phyloP scores from a whole-genome alignment of 306 rosid species.

The Sesbania bispinosa region DNA sequence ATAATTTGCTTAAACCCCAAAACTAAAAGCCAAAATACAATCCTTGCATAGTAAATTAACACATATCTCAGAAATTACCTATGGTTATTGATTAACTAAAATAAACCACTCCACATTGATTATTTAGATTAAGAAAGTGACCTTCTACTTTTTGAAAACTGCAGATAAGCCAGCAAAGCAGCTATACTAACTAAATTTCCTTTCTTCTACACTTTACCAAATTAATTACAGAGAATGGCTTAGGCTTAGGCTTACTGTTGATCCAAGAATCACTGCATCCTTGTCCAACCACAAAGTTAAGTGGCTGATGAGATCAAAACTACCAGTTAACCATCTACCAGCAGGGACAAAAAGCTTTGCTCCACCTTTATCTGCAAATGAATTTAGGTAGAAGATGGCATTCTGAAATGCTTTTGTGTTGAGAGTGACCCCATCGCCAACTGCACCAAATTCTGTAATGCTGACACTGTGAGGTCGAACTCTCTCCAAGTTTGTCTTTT shows the following conservation, averaged over 20 bases:
- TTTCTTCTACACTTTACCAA: not conserved
- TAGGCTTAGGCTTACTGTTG: too few relatives aligned
- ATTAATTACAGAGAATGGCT: constrained; percentile 4
- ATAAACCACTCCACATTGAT: too few relatives aligned
- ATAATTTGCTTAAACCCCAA: too few relatives aligned
- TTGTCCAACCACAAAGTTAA: constrained; percentile 67
- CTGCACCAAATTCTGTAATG: constrained; percentile 76
- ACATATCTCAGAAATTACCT: too few relatives aligned
- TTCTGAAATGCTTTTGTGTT: constrained; percentile 82
- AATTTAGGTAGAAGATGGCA: constrained; percentile 77
- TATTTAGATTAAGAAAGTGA: too few relatives aligned
- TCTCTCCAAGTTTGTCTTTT: constrained; percentile 32
- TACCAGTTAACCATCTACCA: constrained; percentile 83
- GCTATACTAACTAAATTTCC: too few relatives aligned
- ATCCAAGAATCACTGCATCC: constrained; percentile 74
- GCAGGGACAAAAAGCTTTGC: constrained; percentile 81
- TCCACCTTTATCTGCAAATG: constrained; percentile 78
- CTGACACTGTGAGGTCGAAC: constrained; percentile 80
- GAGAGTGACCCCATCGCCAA: constrained; percentile 80
- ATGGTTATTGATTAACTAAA: too few relatives aligned
- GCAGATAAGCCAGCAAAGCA: too few relatives aligned
- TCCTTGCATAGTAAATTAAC: too few relatives aligned
- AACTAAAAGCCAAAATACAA: too few relatives aligned
- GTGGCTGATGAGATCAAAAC: constrained; percentile 87
- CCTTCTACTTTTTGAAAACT: too few relatives aligned